Evolutionary conservation across 768 basidiomycete species (phyloP), one percentile per base, ranked within the genome.

Genomic region (Trametes cingulata): DNA sequence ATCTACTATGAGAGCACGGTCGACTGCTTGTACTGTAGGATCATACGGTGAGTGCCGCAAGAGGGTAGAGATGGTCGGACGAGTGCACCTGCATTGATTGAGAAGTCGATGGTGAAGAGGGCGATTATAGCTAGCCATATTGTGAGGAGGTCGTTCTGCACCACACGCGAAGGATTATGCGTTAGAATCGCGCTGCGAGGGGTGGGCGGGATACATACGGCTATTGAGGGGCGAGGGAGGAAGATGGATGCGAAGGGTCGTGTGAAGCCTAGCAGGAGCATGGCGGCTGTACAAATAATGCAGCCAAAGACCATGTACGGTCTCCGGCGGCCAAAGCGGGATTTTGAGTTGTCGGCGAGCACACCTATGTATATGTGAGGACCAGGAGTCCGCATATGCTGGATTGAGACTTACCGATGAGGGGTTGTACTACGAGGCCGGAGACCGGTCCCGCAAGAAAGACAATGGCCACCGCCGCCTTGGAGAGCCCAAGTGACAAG

Each of bases 361-460:
- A 93, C 80, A 57, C 78, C 82, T 78, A 41, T 12, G 20, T 10
- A 45, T 27, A 33, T 52, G 15, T 42, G 25, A 36, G 29, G n/a
- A 24, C 25, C 36, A 46, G 36, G 29, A 37, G 39, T 27, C 15
- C 1, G 25, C 20, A 43, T 19, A 50, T 12, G 10, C 13, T 6
- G 9, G 33, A 51, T 12, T 36, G n/a, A 5, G 14, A 60, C 70
- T 40, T 61, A 84, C 93, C 91, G 66, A 96, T 92, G 42, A 95
- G 71, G 0, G 95, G 96, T 69, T 98, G 95, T 65, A 96, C 90
- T 46, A 98, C 78, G 20, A 98, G 81, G 2, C 95, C 95, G 0
- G 90, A 93, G 7, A 95, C 76, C 1, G 93, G 95, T 0, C 95
- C 95, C 2, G 95, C 95, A 45, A 96, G 80, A 71, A 98, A 95